A percentile compares a stretch with the other conserved stretches of the same genome.
Conservation (phyloP, 257 asterid species). For the Lycium ferocissimum region DNA sequence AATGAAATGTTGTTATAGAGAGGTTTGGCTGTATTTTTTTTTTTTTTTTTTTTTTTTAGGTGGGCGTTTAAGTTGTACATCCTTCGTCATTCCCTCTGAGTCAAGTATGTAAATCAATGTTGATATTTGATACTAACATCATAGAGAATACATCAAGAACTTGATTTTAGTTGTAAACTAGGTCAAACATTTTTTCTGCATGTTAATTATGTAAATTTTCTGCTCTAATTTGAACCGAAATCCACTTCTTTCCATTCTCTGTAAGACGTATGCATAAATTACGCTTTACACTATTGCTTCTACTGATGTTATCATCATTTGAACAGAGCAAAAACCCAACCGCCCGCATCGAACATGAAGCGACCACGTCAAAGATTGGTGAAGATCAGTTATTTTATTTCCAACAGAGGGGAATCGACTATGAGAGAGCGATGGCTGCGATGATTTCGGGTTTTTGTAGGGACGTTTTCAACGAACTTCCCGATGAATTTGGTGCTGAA, state of each 20-base stretch:
- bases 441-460: conserved; percentile 94
- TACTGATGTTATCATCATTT: conserved; percentile 17
- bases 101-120: not conserved
- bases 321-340: conserved; percentile 72
- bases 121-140: not conserved
- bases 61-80: not conserved
- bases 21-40: not conserved
- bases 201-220: conserved; percentile 5
- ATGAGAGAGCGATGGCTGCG: conserved; percentile 92
- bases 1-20: too few species aligned
- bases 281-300: not conserved
- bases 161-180: not conserved
- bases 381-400: conserved; percentile 94
- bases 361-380: conserved; percentile 88
- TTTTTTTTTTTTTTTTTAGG: not conserved
- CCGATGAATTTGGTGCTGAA: conserved; percentile 94
- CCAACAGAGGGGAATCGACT: conserved; percentile 93
- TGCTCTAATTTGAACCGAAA: not conserved
- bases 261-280: not conserved
- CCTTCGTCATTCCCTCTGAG: not conserved
- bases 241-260: not conserved
- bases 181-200: not conserved
- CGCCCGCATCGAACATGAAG: conserved; percentile 86
- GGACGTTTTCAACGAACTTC: conserved; percentile 91
- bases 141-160: not conserved